Base-by-base conservation (phyloP, 139 green algal species). In the Chlamydomonas schloesseri region DNA sequence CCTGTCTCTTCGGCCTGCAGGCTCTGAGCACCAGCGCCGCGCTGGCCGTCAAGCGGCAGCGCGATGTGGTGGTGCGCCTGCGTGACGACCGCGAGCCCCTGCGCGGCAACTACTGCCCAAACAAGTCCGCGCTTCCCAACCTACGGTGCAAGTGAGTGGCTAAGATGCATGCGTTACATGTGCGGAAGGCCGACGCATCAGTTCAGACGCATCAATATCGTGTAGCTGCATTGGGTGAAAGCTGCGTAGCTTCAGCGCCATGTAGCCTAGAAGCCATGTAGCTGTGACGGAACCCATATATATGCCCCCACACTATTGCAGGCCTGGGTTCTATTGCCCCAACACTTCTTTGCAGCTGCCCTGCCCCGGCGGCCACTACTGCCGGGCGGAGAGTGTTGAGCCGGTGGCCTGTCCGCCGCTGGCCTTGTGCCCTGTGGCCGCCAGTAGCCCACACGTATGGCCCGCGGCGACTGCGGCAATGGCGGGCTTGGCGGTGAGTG, bases 41-140 rank as follows among this genome's bases (percentile, higher is more conserved):
- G 24, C 21, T n/a, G 60, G 60, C 60, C 2, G 60, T n/a, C 18
- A 11, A n/a, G 60, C 60, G 60, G 24, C 60, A 67, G 60, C 8
- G 8, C 3, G 60, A 67, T 11, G 78, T 87, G 15, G 20, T 91
- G 31, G 3, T 76, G 37, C 68, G 71, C 14, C 55, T 93, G 17
- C 31, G 80, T 9, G 36, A 88, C 15, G 46, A 84, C n/a, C 47
- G 87, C 10, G 80, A 88, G 31, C 87, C 90, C 20, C 46, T 90
- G 47, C 58, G 47, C 4, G 88, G 90, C 71, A 92, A 92, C 88
- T 71, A 78, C 79, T 94, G 90, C 80, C 88, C 90, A 0, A 53
- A 33, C 0, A 0, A 68, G 34, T 82, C 80, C 24, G 50, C 21
- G 53, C 67, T 72, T 28, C 82, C 89, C 15, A 83, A 34, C 53